These are phyloP conservation scores for Agrocybe chaxingu DNA, from an alignment of 768 basidiomycete species.

Conservation along the genomic window DNA sequence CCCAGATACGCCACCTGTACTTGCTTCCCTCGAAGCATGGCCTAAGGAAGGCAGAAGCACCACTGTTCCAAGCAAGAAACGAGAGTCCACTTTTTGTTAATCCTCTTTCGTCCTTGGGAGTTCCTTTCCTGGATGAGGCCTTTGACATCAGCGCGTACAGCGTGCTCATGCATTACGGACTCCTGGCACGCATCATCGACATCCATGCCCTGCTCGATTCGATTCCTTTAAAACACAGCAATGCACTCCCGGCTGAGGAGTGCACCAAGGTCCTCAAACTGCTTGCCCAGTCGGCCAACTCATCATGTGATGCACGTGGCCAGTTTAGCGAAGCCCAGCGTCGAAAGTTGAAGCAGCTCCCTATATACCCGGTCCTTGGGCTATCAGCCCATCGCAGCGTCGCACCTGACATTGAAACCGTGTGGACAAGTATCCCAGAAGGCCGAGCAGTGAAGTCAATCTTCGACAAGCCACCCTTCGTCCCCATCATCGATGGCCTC, in stretches of 20 bases:
- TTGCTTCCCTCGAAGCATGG: slow-evolving; percentile 32
- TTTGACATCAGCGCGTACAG: slow-evolving; percentile 18
- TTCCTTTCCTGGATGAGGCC: slow-evolving; percentile 30
- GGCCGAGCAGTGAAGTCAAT: slow-evolving; percentile 5
- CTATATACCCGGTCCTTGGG: slow-evolving; percentile 26
- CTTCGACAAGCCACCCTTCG: slow-evolving; percentile 9
- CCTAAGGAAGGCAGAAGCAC: slow-evolving; percentile 18
- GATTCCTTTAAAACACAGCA: slow-evolving; percentile 7
- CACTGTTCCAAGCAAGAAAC: slow-evolving; percentile 25
- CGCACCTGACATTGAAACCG: background rate
- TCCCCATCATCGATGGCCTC: slow-evolving; percentile 20
- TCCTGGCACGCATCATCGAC: slow-evolving; percentile 20
- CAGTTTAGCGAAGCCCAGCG: slow-evolving; percentile 4
- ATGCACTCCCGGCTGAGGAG: background rate
- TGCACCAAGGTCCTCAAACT: slow-evolving; percentile 13
- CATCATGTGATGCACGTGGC: slow-evolving; percentile 4
- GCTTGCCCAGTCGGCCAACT: slow-evolving; percentile 3
- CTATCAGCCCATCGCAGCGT: slow-evolving; percentile 3
- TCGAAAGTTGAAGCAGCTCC: slow-evolving; percentile 16
- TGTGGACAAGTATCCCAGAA: slow-evolving; percentile 8
- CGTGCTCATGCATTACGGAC: slow-evolving; percentile 14
- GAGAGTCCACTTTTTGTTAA: slow-evolving; percentile 18
- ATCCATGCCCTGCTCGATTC: slow-evolving; percentile 30
- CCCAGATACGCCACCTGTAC: slow-evolving; percentile 15
- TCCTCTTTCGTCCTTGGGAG: slow-evolving; percentile 23